Conservation (phyloP, 441 rosid species). For the California macrophylla region DNA sequence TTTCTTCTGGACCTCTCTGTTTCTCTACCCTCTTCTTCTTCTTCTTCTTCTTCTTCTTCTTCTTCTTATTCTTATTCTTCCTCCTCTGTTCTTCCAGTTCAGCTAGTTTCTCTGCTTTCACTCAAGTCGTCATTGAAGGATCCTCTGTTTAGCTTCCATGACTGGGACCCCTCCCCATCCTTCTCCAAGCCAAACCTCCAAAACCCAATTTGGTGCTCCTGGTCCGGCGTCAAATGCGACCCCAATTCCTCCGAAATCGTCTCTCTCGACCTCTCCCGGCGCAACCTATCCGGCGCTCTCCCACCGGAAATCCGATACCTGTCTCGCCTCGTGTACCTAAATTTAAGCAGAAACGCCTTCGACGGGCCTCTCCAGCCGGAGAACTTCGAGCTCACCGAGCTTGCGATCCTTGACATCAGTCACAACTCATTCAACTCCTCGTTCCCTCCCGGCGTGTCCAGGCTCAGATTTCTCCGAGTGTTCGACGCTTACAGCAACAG, state of each 20-base stretch:
- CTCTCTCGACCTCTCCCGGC: conserved; percentile 62
- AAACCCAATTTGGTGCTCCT: conserved; percentile 58
- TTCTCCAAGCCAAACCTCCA: conserved; percentile 27
- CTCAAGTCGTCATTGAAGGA: conserved; percentile 54
- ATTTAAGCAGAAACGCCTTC: conserved; percentile 61
- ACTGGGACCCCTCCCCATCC: conserved; percentile 41
- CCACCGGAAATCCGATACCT: conserved; percentile 53
- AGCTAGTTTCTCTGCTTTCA: conserved; percentile 60
- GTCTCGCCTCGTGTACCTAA: conserved; percentile 45
- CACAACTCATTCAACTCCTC: conserved; percentile 67
- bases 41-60: conserved; percentile 21
- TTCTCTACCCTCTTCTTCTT: conserved; percentile 12
- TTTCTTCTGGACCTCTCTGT: conserved; percentile 15
- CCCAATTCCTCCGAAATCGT: conserved; percentile 37
- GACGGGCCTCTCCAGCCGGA: conserved; percentile 46
- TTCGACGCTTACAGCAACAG: conserved; percentile 72
- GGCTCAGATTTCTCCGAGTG: conserved; percentile 47
- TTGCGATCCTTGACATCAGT: conserved; percentile 60
- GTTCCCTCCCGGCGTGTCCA: conserved; percentile 66
- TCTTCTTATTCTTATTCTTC: no score
- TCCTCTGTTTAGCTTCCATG: conserved; percentile 45
- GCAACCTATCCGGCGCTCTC: conserved; percentile 57
- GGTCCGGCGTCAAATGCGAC: conserved; percentile 72
- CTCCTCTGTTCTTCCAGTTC: conserved; percentile 31
- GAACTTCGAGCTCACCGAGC: conserved; percentile 44